Base-by-base conservation (phyloP, 2,329 filamentous ascomycete genomes). In the Aureobasidium namibiae region DNA sequence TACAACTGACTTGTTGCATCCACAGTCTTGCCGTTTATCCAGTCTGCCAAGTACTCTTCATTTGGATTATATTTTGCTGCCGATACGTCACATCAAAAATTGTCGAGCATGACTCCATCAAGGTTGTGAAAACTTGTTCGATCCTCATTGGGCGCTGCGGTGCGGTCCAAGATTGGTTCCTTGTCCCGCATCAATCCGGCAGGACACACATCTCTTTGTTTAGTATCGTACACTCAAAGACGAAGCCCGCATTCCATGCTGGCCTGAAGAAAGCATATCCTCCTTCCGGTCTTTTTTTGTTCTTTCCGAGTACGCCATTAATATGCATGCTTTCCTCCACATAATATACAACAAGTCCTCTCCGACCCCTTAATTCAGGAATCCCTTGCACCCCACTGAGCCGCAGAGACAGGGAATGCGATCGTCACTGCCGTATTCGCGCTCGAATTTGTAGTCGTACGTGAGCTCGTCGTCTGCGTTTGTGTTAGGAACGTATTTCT, bases 401-500 rank as follows among this genome's bases (percentile, higher is more conserved):
- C 94, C 94, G 74, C 94, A 99, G 53, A 99, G 85, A 78, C 94
- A 99, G 53, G 94, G 94, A 67, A 99, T 96, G 64, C 94, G 90
- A 74, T 99, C 94, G 63, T 91, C 84, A 66, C 90, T 95, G 69
- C 91, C 91, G 69, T 95, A 90, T 75, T 99, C 94, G 67, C 94
- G 89, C 78, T 99, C 94, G 73, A 99, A 99, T 75, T 99, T 99
- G 82, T 99, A 99, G 78, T 99, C 94, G 78, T 99, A 99, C 2
- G 94, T 99, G 72, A 99, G 85, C 79, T 99, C 94, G 76, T 99
- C 94, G 72, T 96, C 94, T 99, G 70, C 62, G 56, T 31, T 4
- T 31, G 31, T 39, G 67, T 76, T 67, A 70, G 72, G 60, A 63
- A 39, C 14, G 4, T 63, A 49, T 33, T 56, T n/a, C n/a, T 34